Base-by-base conservation (phyloP, 805 yeast genomes). In the Wickerhamiella dianesei region DNA sequence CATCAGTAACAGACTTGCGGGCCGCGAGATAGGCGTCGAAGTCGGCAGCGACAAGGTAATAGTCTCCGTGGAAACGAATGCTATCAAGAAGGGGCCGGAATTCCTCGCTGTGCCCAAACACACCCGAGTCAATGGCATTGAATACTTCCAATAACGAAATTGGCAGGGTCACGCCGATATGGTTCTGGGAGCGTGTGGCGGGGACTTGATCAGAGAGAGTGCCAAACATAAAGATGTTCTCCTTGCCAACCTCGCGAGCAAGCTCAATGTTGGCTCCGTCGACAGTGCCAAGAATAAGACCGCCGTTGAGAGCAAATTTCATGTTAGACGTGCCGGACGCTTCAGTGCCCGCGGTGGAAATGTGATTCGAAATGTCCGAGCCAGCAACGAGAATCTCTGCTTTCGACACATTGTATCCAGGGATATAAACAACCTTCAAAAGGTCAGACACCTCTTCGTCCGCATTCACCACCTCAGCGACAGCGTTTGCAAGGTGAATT, bases 181-280 rank as follows among this genome's bases (percentile, higher is more conserved):
- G 71, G 65, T 87, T 95, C 49, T 75, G 71, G 59, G 79, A 81
- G 65, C 96, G 77, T 43, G 87, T 70, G 45, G 79, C 88, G 47
- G 87, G 95, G 41, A 87, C 96, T 43, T 82, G 79, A 67, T 88
- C 96, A 35, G 94, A 77, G 60, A 88, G 74, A 60, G 83, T 84
- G 60, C 96, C 96, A 62, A 87, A 87, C 61, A 87, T 70, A 69
- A 87, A 87, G 63, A 88, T 85, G 63, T 87, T 85, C 44, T 87
- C 94, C 60, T 87, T 94, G 44, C 95, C 95, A 56, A 88, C 76
- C 67, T 88, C 96, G 56, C 95, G 76, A 18, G 95, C 84, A 62
- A 87, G 84, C 67, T 87, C 96, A 43, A 88, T 94, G 60, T 88
- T 87, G 53, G 96, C 96, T 61, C 96, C 96, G 61, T 87, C 96